Conservation (phyloP, 2,329 filamentous ascomycete species). For the Ophiostoma tasmaniense region DNA sequence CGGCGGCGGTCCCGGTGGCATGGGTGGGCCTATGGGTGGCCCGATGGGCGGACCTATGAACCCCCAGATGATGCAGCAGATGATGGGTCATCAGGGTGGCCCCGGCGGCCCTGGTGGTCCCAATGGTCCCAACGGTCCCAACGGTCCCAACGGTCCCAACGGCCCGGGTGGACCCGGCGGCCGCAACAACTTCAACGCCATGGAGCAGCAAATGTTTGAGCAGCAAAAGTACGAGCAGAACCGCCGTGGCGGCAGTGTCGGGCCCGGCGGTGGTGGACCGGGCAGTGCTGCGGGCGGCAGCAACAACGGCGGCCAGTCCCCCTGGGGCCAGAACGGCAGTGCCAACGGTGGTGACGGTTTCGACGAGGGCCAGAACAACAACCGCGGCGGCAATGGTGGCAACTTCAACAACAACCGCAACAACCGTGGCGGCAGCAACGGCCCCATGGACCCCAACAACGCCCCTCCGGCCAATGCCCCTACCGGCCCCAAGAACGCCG, state of each 20-base stretch:
- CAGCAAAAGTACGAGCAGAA: conserved; percentile 67
- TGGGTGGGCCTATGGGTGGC: conserved; percentile 38
- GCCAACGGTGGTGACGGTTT: conserved; percentile 50
- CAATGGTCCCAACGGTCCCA: conserved; percentile 9
- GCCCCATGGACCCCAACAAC: conserved; percentile 43
- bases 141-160: conserved; percentile 17
- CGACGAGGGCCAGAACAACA: conserved; percentile 43
- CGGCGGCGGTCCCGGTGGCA: conserved; percentile 31
- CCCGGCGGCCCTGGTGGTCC: conserved; percentile 10
- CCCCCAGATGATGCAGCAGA: conserved; percentile 37
- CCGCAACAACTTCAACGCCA: conserved; percentile 47
- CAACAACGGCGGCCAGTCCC: conserved; percentile 24
- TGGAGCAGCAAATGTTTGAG: conserved; percentile 67
- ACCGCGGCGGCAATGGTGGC: conserved; percentile 25
- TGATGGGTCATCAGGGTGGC: conserved; percentile 33
- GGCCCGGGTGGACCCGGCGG: conserved; percentile 28
- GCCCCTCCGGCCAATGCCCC: conserved; percentile 73
- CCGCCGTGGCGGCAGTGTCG: conserved; percentile 37
- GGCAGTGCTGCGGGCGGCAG: conserved; percentile 25
- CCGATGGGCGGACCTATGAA: conserved; percentile 26
- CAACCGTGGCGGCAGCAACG: conserved; percentile 22
- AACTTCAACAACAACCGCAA: conserved; percentile 25
- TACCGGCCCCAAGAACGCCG: conserved; percentile 92
- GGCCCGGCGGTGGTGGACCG: conserved; percentile 17
- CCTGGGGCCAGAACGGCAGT: conserved; percentile 20